A percentile compares a stretch with the other conserved stretches of the same genome.
phyloP scores from a whole-genome alignment of 306 rosid species.

The Leucaena leucocephala region DNA sequence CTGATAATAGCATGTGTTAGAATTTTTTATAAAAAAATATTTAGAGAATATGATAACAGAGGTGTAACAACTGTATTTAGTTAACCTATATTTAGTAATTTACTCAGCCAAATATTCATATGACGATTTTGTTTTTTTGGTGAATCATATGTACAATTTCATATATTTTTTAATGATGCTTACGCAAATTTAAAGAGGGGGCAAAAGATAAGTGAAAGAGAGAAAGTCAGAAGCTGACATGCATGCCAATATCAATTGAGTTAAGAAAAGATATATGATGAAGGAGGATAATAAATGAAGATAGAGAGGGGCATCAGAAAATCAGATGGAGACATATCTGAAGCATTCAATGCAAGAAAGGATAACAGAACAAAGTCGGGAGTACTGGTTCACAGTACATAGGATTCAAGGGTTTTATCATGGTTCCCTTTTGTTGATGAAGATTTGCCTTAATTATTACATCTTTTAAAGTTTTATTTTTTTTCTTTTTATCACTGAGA shows the following conservation, averaged over 20 bases:
- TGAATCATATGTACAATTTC: not conserved
- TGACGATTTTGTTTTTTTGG: not conserved
- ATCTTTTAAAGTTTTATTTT: not conserved
- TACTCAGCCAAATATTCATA: not conserved
- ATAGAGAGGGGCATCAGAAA: conserved; percentile 33
- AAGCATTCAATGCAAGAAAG: conserved; percentile 33
- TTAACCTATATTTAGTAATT: not conserved
- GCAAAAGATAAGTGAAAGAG: conserved; percentile 9
- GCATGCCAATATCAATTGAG: conserved; percentile 39
- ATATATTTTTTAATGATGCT: not conserved
- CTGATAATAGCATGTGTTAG: not conserved
- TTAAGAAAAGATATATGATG: conserved; percentile 29
- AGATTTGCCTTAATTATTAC: not conserved
- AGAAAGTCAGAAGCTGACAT: conserved; percentile 43
- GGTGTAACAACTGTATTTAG: not conserved
- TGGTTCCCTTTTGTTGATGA: conserved; percentile 24
- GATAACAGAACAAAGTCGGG: conserved; percentile 42
- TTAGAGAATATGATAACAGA: not conserved
- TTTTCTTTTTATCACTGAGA: conserved; percentile 22
- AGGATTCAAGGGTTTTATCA: conserved; percentile 27
- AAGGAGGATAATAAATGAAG: conserved; percentile 43
- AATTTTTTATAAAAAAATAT: not conserved
- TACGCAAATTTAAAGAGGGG: conserved; percentile 7
- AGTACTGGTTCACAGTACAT: not conserved
- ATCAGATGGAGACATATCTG: conserved; percentile 39